Base-by-base conservation (phyloP, 257 asterid genomes). In the Orobanche coerulescens region DNA sequence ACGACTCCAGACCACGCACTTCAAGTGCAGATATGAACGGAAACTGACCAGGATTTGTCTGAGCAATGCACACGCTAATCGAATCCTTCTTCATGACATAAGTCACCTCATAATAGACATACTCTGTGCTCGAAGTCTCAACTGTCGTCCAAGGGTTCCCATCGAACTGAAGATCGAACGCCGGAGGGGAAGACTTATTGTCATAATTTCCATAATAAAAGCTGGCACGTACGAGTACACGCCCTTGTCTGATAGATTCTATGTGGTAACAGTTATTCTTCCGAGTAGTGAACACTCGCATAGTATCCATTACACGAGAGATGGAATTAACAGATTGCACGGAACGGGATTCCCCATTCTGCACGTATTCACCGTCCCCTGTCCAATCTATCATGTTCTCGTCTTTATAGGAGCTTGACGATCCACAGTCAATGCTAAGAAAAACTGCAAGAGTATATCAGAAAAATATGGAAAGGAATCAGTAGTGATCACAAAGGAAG, bases 191-290 rank as follows among this genome's bases (percentile, higher is more conserved):
- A 0, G 81, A 73, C 62, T 66, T 82, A 2, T 58, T 51, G 39
- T 84, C 95, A 19, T 87, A 84, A 53, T 87, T 84, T 13, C 94
- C 95, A 14, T 87, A 87, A 72, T 69, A 42, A 70, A 87, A 87
- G 61, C 75, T 65, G 4, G 86, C 94, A 2, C 94, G 91, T 8
- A 81, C 62, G 2, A 84, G 80, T 26, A 84, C 53, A 1, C 75
- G 78, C 6, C 68, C 81, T 1, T 61, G 53, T 20, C 4, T 33
- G 4, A 59, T 28, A 1, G 52, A 50, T 58, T 26, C 22, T 48
- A 79, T 70, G 10, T 53, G 2, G 75, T 77, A 87, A 36, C 94
- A 87, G 58, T 79, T 77, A 47, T 76, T 86, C n/a, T 33, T 74
- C 0, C 79, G 66, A 0, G 28, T 58, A 0, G 65, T 74, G 83